Base-by-base conservation (phyloP, 202 grass and related monocot species). In the Elaeis oleifera region DNA sequence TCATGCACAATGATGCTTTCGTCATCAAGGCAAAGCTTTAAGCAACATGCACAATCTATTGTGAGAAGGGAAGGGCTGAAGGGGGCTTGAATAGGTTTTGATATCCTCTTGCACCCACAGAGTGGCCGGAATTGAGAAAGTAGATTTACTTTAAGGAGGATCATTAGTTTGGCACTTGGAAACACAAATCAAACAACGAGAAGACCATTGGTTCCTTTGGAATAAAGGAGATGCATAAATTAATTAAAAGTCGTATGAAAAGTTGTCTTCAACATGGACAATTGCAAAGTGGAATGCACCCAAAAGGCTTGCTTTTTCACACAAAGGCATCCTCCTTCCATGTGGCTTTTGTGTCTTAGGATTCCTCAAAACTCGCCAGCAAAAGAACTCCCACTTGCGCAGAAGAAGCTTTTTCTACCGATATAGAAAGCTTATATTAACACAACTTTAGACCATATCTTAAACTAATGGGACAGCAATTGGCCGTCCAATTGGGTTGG, bases 161-260 rank as follows among this genome's bases (percentile, higher is more conserved):
- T 58, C 61, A 71, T 69, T 72, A 75, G 63, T 21, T 75, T 78
- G 84, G 79, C 75, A 82, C 74, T 76, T 92, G 70, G 80, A 79
- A 71, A 78, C 78, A 71, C 71, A 80, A 80, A 85, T 81, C 63
- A 86, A 84, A 81, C 71, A 84, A 91, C 69, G 79, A 71, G 81
- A 83, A 80, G 72, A 69, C 77, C 76, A 87, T 72, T 72, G 79
- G 74, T 65, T 67, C 17, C 59, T 23, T 62, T 62, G 59, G 59
- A 62, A 62, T 18, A 48, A 49, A 36, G 15, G 20, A 62, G n/a
- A 17, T 19, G 19, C 5, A 48, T 62, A 22, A 44, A 44, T 44
- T 44, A 5, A 31, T 31, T 44, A 44, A 14, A 44, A 39, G 8
- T 39, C 36, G 36, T 11, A 21, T 32, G 18, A 48, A 62, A 62